These are phyloP conservation scores for Penicillium arizonense DNA, from an alignment of 495 filamentous ascomycete genomes.

Conservation along the genomic window DNA sequence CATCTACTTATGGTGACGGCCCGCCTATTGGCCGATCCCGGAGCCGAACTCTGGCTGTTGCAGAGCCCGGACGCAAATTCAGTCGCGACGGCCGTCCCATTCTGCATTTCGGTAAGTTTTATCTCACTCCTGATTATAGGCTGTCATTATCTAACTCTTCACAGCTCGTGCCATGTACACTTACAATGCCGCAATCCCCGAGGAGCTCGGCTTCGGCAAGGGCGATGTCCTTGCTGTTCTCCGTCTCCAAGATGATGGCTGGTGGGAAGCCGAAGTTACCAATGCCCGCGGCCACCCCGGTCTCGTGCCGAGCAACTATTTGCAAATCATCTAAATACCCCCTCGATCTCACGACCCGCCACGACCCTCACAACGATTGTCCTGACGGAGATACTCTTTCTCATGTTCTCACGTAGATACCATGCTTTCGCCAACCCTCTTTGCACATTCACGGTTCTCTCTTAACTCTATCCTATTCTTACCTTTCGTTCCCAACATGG, in stretches of 20 bases:
- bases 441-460: conserved; percentile 27
- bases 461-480: conserved; percentile 5
- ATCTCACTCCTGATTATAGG: neutral
- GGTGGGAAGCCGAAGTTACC: conserved; percentile 98
- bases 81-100: conserved; percentile 85
- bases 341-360: conserved; percentile 26
- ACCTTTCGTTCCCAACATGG: conserved; percentile 11
- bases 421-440: conserved; percentile 14
- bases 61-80: conserved; percentile 62
- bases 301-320: conserved; percentile 95
- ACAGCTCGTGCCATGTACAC: conserved; percentile 89
- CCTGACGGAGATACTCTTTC: conserved; percentile 24
- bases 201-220: conserved; percentile 90
- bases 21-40: conserved; percentile 56
- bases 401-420: conserved; percentile 31
- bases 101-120: conserved; percentile 81
- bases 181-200: conserved; percentile 91
- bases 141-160: neutral
- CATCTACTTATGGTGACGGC: conserved; percentile 61
- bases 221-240: conserved; percentile 90
- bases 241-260: conserved; percentile 93
- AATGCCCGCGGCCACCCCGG: conserved; percentile 71
- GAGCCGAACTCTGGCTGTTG: conserved; percentile 75
- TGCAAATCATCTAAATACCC: conserved; percentile 59
- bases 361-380: conserved; percentile 17